Conservation (phyloP, 2,329 filamentous ascomycete species). For the Elsinoe arachidis region DNA sequence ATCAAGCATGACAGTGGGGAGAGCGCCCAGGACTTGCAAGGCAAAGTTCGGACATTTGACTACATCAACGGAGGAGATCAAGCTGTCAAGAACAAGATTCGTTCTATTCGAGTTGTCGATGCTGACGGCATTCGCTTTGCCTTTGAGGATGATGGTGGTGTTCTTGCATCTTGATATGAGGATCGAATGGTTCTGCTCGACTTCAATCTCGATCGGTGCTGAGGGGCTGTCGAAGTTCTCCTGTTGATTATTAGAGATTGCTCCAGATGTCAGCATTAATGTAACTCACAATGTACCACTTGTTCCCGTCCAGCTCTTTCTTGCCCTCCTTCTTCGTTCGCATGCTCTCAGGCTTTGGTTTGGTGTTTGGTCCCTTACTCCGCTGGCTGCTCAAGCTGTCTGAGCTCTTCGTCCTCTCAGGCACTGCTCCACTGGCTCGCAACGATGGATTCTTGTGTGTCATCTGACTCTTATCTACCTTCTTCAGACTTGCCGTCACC, state of each 20-base stretch:
- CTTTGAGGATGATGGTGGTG: slow-evolving; percentile 77
- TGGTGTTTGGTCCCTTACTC: slow-evolving; percentile 76
- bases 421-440: slow-evolving; percentile 62
- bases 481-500: slow-evolving; percentile 82
- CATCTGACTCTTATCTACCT: slow-evolving; percentile 93
- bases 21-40: slow-evolving; percentile 66
- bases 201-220: slow-evolving; percentile 70
- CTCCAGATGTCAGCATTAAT: background rate
- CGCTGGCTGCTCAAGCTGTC: slow-evolving; percentile 54
- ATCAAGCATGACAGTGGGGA: slow-evolving; percentile 84
- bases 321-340: slow-evolving; percentile 30
- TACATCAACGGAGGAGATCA: slow-evolving; percentile 85
- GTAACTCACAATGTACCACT: slow-evolving; percentile 74
- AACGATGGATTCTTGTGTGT: slow-evolving; percentile 96
- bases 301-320: slow-evolving; percentile 56
- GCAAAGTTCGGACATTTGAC: slow-evolving; percentile 95
- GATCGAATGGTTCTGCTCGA: slow-evolving; percentile 75
- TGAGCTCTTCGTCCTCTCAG: slow-evolving; percentile 47
- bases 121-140: slow-evolving; percentile 95
- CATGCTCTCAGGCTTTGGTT: slow-evolving; percentile 43
- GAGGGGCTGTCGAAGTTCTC: slow-evolving; percentile 81
- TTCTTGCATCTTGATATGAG: slow-evolving; percentile 89
- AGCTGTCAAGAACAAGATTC: slow-evolving; percentile 77
- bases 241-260: slow-evolving; percentile 31
- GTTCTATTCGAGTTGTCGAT: slow-evolving; percentile 82